Evolutionary conservation across 2,329 filamentous ascomycete species (phyloP).

Genomic region (Acrocalymma vagum): DNA sequence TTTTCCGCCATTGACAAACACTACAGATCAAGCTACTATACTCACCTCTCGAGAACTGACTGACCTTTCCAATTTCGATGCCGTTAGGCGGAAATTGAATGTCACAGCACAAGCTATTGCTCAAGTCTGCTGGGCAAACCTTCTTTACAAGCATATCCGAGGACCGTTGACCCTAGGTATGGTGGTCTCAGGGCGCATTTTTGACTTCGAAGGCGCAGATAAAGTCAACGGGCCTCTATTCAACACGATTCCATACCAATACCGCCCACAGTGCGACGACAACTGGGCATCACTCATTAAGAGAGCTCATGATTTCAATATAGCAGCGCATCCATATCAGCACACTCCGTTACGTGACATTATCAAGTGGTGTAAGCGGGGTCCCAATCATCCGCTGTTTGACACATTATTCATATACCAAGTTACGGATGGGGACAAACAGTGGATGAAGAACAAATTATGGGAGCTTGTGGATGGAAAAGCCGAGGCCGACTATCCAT

Average conservation of each 20-base stretch:
- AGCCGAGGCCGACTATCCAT: conserved; percentile 70
- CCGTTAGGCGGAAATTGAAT: conserved; percentile 65
- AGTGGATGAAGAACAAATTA: conserved; percentile 42
- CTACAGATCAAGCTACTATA: conserved; percentile 27
- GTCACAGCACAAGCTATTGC: conserved; percentile 83
- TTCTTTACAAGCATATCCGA: conserved; percentile 63
- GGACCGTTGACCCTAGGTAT: conserved; percentile 70
- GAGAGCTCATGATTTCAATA: conserved; percentile 75
- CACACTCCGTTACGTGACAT: conserved; percentile 82
- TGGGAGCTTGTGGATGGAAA: conserved; percentile 62
- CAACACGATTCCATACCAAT: conserved; percentile 82
- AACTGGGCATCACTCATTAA: conserved; percentile 69
- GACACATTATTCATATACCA: conserved; percentile 87
- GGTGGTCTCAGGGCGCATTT: conserved; percentile 78
- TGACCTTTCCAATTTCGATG: conserved; percentile 56
- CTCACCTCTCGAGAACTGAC: conserved; percentile 44
- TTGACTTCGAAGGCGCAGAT: conserved; percentile 73
- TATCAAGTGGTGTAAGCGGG: conserved; percentile 76
- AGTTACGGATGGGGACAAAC: conserved; percentile 41
- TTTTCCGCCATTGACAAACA: conserved; percentile 35
- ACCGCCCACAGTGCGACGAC: conserved; percentile 53
- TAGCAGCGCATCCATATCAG: conserved; percentile 74
- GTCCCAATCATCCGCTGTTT: conserved; percentile 65
- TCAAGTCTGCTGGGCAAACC: conserved; percentile 76
- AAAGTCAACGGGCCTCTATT: conserved; percentile 82